These are phyloP conservation scores for Penicillium thymicola DNA, from an alignment of 2,329 filamentous ascomycete genomes.

Conservation along the genomic window DNA sequence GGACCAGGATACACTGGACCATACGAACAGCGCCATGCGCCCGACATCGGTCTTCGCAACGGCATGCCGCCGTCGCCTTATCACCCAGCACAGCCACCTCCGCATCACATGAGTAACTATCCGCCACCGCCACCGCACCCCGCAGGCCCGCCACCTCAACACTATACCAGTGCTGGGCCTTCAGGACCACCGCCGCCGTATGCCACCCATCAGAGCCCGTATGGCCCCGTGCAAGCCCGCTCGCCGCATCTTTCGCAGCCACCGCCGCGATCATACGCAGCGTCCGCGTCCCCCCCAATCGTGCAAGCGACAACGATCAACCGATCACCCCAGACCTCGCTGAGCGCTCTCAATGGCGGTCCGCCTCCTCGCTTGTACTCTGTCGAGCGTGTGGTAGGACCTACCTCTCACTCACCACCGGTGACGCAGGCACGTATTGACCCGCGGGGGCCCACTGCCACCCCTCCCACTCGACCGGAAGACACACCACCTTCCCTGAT, in stretches of 20 bases:
- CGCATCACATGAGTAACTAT: conserved; percentile 53
- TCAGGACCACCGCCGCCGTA: conserved; percentile 38
- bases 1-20: conserved; percentile 31
- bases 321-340: conserved; percentile 37
- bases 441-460: conserved; percentile 33
- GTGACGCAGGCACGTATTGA: conserved; percentile 35
- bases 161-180: conserved; percentile 33
- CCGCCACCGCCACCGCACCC: conserved; percentile 34
- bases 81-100: conserved; percentile 44
- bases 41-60: conserved; percentile 34
- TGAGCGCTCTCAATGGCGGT: conserved; percentile 36
- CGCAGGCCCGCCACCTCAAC: conserved; percentile 28
- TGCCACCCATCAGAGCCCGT: conserved; percentile 37
- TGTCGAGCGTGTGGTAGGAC: conserved; percentile 35
- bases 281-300: conserved; percentile 39
- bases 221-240: conserved; percentile 34
- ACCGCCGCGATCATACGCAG: conserved; percentile 33
- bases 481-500: conserved; percentile 26
- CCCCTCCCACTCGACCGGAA: conserved; percentile 31
- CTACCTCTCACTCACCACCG: conserved; percentile 36
- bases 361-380: conserved; percentile 38
- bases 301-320: conserved; percentile 37
- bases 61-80: conserved; percentile 34
- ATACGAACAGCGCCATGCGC: conserved; percentile 35
- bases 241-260: conserved; percentile 36